These are phyloP conservation scores for Pythium monospermum DNA, from an alignment of 352 stramenopile genomes.

Conservation along the genomic window DNA sequence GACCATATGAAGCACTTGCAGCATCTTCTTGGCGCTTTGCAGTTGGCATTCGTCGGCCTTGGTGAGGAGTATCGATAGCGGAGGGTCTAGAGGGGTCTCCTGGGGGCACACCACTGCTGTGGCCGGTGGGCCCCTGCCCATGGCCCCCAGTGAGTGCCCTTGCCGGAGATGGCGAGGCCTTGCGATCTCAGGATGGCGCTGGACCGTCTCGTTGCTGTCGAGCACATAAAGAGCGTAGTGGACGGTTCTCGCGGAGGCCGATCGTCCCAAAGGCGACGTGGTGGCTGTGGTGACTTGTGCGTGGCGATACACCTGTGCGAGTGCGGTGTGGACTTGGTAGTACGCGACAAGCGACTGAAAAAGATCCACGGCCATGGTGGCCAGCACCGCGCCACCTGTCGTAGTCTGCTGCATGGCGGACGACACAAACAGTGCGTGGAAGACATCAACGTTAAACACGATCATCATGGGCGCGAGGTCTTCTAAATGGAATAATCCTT, in stretches of 20 bases:
- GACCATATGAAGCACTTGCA: constrained; percentile 11
- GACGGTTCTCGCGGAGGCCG: no score
- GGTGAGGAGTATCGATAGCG: background rate
- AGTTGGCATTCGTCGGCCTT: background rate
- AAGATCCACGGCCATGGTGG: constrained; percentile 25
- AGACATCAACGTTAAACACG: constrained; percentile 47
- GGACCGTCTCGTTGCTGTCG: background rate
- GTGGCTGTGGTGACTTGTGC: no score
- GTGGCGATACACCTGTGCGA: no score
- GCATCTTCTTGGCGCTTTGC: background rate
- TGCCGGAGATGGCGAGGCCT: background rate
- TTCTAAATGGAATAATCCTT: constrained; percentile 9
- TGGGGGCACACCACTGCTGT: background rate
- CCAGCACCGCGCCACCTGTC: constrained; percentile 12
- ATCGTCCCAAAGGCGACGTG: no score
- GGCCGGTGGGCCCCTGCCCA: background rate
- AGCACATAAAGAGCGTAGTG: constrained; percentile 1
- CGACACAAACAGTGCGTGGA: constrained; percentile 36
- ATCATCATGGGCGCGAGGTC: constrained; percentile 31
- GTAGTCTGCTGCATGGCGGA: constrained; percentile 26
- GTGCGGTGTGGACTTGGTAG: no score
- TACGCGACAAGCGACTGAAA: no score
- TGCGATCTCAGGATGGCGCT: background rate
- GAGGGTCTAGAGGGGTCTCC: no score
- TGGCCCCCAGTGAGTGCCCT: background rate